These are phyloP conservation scores for Aspergillus bertholletiae DNA, from an alignment of 495 filamentous ascomycete species.

Conservation along the genomic window DNA sequence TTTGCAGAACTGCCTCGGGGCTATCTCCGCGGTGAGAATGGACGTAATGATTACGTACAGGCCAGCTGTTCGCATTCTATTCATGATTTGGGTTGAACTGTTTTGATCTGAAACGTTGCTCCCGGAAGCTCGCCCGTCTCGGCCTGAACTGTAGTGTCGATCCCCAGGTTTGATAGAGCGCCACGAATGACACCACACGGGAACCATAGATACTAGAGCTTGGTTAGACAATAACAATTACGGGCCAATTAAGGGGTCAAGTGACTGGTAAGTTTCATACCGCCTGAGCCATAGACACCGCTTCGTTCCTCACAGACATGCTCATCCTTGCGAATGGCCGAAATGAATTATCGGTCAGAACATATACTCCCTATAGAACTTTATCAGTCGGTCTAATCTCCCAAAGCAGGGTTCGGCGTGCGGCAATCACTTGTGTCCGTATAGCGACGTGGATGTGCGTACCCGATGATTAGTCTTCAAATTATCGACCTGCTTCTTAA, in stretches of 20 bases:
- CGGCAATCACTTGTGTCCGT: not conserved
- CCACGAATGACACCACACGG: slow-evolving; percentile 90
- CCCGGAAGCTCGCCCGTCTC: slow-evolving; percentile 81
- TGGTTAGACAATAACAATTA: slow-evolving; percentile 11
- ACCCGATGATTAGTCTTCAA: slow-evolving; percentile 96
- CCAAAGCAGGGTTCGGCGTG: not conserved
- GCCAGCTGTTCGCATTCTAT: not conserved
- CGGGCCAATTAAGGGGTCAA: not conserved
- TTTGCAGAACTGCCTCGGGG: not conserved
- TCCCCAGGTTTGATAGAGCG: slow-evolving; percentile 82
- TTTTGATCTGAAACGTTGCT: slow-evolving; percentile 97
- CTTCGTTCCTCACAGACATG: slow-evolving; percentile 66
- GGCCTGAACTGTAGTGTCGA: slow-evolving; percentile 85
- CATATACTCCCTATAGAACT: slow-evolving; percentile 74
- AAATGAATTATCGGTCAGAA: slow-evolving; percentile 91
- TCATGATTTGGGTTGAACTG: slow-evolving; percentile 55
- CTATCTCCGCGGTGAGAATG: not conserved
- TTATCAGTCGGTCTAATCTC: not conserved
- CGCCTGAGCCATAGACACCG: slow-evolving; percentile 71
- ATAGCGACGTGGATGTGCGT: not conserved
- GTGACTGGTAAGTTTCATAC: slow-evolving; percentile 49
- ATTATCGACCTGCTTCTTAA: slow-evolving; percentile 96
- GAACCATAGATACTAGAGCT: slow-evolving; percentile 80
- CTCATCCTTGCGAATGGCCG: slow-evolving; percentile 86
- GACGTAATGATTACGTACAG: not conserved